These are phyloP conservation scores for Eucalyptus fibrosa DNA, from an alignment of 345 rosid genomes.

Conservation along the genomic window DNA sequence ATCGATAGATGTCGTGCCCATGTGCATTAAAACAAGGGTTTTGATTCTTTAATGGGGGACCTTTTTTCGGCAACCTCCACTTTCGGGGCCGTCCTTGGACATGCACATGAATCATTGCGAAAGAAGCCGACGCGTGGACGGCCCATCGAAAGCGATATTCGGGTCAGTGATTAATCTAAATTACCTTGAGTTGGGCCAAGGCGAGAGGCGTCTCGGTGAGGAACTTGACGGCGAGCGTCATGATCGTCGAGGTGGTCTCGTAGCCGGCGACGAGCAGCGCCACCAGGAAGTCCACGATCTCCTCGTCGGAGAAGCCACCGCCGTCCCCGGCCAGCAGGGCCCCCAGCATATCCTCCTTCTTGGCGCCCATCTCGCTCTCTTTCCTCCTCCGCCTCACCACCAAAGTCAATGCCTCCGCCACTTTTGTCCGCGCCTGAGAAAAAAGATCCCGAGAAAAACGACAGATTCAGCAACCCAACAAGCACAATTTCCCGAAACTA, in stretches of 20 bases:
- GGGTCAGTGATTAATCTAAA: not conserved
- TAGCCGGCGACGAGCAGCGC: conserved; percentile 91
- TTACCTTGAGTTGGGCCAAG: conserved; percentile 80
- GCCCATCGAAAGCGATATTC: not conserved
- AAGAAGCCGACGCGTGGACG: not conserved
- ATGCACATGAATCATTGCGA: not conserved
- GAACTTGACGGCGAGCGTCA: conserved; percentile 96
- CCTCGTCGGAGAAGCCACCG: conserved; percentile 54
- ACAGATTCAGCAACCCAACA: not conserved
- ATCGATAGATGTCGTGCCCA: not conserved
- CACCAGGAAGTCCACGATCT: conserved; percentile 81
- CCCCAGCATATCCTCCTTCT: conserved; percentile 64
- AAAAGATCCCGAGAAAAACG: not conserved
- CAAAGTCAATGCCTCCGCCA: conserved; percentile 81
- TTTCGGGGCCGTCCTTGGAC: not conserved
- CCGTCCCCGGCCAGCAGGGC: conserved; percentile 64
- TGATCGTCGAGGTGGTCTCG: conserved; percentile 88
- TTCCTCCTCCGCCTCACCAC: conserved; percentile 67
- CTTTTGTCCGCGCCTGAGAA: conserved; percentile 80
- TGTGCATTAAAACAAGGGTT: not conserved
- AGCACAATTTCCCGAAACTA: not conserved
- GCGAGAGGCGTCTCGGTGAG: conserved; percentile 87
- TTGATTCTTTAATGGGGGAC: not conserved
- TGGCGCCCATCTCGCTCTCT: conserved; percentile 31
- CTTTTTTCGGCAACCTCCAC: not conserved